Percentiles rank a stretch among this genome's conserved stretches.
Conservation (phyloP, 1,139 yeast species). For the Kazachstania sp. region DNA sequence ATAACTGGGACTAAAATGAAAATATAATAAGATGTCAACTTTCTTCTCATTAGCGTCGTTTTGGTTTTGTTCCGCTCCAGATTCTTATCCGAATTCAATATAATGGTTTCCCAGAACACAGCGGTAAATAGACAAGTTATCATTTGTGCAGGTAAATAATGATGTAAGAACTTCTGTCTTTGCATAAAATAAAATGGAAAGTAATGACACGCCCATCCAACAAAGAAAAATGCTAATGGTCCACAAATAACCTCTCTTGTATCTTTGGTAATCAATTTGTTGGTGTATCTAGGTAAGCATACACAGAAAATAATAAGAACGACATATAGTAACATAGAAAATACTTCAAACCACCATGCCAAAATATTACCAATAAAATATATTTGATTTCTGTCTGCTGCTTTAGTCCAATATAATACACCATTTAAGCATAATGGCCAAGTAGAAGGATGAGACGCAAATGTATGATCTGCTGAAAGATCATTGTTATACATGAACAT, state of each 20-base stretch:
- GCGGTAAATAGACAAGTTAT: constrained; percentile 81
- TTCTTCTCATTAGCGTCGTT: background rate
- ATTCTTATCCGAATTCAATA: background rate
- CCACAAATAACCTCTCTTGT: constrained; percentile 70
- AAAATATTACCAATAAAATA: constrained; percentile 83
- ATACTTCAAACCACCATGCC: constrained; percentile 86
- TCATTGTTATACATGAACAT: constrained; percentile 94
- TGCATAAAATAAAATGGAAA: constrained; percentile 87
- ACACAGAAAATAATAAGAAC: constrained; percentile 66
- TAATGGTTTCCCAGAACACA: constrained; percentile 65
- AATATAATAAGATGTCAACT: background rate
- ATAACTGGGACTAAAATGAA: constrained; percentile 30
- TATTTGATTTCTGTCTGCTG: constrained; percentile 57
- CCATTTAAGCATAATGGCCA: constrained; percentile 93
- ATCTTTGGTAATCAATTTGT: constrained; percentile 43
- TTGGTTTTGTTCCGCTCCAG: background rate
- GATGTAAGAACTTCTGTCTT: constrained; percentile 90
- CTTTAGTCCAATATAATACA: constrained; percentile 92
- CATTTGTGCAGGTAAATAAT: constrained; percentile 92
- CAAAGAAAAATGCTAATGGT: constrained; percentile 72
- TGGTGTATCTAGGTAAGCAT: constrained; percentile 63
- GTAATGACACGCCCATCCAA: constrained; percentile 85
- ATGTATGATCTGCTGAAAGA: constrained; percentile 82
- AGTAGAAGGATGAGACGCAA: constrained; percentile 81
- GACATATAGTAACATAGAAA: constrained; percentile 54